Conservation (phyloP, 2,329 filamentous ascomycete genomes). For the Colletotrichum navitas region DNA sequence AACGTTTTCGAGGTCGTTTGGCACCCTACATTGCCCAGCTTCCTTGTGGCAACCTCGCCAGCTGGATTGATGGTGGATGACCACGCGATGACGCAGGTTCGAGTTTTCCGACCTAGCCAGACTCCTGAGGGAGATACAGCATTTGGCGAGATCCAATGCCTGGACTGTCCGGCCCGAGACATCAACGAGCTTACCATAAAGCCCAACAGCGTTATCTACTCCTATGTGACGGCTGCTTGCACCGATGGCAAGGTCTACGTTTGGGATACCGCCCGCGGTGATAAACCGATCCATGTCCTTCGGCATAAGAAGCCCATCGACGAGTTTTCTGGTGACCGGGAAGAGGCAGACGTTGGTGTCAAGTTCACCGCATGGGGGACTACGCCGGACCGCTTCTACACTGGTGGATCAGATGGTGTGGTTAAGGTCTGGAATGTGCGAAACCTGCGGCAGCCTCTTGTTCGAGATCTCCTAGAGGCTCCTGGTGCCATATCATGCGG, state of each 20-base stretch:
- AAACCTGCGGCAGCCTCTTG: constrained; percentile 56
- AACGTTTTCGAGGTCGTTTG: constrained; percentile 76
- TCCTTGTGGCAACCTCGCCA: constrained; percentile 70
- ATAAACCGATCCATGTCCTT: constrained; percentile 68
- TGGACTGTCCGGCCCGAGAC: constrained; percentile 71
- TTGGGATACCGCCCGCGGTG: constrained; percentile 71
- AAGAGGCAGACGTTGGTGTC: constrained; percentile 70
- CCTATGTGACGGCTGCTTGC: constrained; percentile 71
- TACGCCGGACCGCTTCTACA: constrained; percentile 70
- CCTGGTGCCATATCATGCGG: constrained; percentile 70
- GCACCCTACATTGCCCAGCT: constrained; percentile 68
- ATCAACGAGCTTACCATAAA: constrained; percentile 73
- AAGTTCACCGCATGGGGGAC: constrained; percentile 74
- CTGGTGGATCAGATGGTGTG: constrained; percentile 72
- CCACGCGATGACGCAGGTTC: constrained; percentile 67
- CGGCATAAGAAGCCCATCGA: constrained; percentile 62
- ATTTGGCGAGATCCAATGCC: constrained; percentile 63
- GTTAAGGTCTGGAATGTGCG: constrained; percentile 74
- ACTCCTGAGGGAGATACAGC: constrained; percentile 49
- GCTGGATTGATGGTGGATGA: constrained; percentile 59
- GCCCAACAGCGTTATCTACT: constrained; percentile 64
- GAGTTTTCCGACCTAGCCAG: constrained; percentile 60
- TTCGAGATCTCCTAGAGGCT: constrained; percentile 66
- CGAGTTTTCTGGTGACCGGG: constrained; percentile 59
- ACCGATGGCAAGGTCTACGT: constrained; percentile 73